Base-by-base conservation (phyloP, 768 basidiomycete species). In the Termitomyces titanicus region DNA sequence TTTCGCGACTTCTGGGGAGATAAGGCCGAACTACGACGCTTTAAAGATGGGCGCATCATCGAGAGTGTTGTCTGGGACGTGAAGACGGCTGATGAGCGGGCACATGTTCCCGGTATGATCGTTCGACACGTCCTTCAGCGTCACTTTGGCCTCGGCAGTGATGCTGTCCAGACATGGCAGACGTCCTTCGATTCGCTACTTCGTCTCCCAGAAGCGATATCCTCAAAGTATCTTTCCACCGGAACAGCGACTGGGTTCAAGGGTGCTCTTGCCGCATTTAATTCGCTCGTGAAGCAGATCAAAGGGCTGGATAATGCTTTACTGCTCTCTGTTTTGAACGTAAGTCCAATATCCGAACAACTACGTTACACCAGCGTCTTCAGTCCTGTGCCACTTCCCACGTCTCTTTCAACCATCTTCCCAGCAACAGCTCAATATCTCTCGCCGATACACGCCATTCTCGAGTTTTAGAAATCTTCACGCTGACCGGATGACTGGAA, bases 21-120 rank as follows among this genome's bases (percentile, higher is more conserved):
- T 37, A 96, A 94, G 68, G 86, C 94, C 0, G 96, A 98, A 66
- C 75, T 98, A 15, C 81, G 97, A 6, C 82, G 95, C 37, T 99
- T 99, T 78, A 95, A 98, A 69, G 95, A 99, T 63, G 96, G 96
- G 1, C 81, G 88, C 15, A 98, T 98, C 58, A 66, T 82, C 5
- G 94, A 98, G 69, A 92, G 89, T 61, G 93, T 98, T n/a, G 94
- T 98, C 3, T 99, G 97, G 97, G 89, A 97, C 18, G 83, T 92
- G 8, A 80, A 82, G 57, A 87, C 83, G 3, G 78, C 80, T 0
- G 93, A 96, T 49, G 92, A 94, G 57, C 85, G 92, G 25, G 77
- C 84, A 0, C n/a, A n/a, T n/a, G n/a, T n/a, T n/a, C n/a, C n/a
- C n/a, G n/a, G n/a, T n/a, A n/a, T n/a, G n/a, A n/a, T n/a, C n/a